Evolutionary conservation across 805 yeast species (phyloP).

Genomic region (Barnettozyma populi): DNA sequence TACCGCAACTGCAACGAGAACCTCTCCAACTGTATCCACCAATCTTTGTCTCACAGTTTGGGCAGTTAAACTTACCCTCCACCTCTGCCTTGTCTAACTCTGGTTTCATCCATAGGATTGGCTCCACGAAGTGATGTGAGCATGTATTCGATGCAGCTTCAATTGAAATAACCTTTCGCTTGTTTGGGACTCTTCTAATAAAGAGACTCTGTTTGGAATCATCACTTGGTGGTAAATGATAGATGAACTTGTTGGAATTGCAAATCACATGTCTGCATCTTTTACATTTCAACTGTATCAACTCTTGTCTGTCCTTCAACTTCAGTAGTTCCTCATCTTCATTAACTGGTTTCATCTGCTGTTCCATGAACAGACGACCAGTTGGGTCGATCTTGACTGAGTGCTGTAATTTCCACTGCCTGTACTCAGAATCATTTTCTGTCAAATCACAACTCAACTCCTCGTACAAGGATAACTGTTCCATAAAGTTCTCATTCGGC

Average conservation of each 20-base stretch:
- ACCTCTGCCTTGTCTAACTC: constrained; percentile 67
- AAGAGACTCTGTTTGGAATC: constrained; percentile 63
- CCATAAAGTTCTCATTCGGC: constrained; percentile 71
- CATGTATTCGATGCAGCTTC: constrained; percentile 57
- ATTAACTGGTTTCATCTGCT: constrained; percentile 21
- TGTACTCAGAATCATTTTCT: constrained; percentile 31
- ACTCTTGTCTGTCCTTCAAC: constrained; percentile 23
- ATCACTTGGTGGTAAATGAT: constrained; percentile 62
- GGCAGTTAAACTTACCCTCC: constrained; percentile 85
- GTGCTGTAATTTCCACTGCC: constrained; percentile 36
- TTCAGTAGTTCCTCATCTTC: constrained; percentile 22
- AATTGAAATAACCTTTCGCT: constrained; percentile 53
- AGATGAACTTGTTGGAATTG: constrained; percentile 50
- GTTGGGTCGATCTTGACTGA: constrained; percentile 37
- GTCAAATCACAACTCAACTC: constrained; percentile 34
- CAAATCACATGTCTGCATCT: constrained; percentile 75
- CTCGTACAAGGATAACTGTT: constrained; percentile 65
- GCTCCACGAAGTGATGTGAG: constrained; percentile 85
- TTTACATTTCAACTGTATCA: constrained; percentile 61
- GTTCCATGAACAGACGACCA: constrained; percentile 27
- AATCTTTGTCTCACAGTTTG: constrained; percentile 76
- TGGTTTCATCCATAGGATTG: constrained; percentile 84
- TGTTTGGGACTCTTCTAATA: constrained; percentile 55
- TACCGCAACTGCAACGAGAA: constrained; percentile 88
- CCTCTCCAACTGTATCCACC: constrained; percentile 97